phyloP scores from a whole-genome alignment of 1,139 yeast species.

The Kodamaea suecica region DNA sequence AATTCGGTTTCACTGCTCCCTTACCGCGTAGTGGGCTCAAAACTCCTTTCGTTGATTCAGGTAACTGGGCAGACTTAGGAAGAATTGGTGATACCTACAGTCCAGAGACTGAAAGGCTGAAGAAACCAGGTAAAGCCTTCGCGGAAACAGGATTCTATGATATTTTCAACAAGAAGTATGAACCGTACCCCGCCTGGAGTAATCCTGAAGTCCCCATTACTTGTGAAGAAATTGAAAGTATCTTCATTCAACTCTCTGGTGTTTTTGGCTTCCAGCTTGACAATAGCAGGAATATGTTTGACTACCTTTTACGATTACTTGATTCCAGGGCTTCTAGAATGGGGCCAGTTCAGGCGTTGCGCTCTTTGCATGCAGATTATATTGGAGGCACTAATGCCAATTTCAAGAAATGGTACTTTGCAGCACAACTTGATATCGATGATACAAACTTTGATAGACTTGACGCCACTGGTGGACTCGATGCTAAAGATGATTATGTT shows the following conservation, averaged over 20 bases:
- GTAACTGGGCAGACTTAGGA: slow-evolving; percentile 44
- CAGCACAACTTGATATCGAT: slow-evolving; percentile 85
- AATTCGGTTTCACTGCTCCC: slow-evolving; percentile 6
- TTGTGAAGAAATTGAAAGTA: slow-evolving; percentile 14
- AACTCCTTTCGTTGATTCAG: slow-evolving; percentile 44
- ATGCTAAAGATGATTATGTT: slow-evolving; percentile 30
- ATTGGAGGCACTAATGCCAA: slow-evolving; percentile 92
- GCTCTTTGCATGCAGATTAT: slow-evolving; percentile 66
- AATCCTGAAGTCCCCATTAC: slow-evolving; percentile 22
- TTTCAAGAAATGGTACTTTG: slow-evolving; percentile 94
- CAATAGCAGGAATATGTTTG: slow-evolving; percentile 62
- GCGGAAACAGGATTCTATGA: slow-evolving; percentile 43
- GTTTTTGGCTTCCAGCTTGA: slow-evolving; percentile 70
- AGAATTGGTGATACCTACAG: slow-evolving; percentile 27
- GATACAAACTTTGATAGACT: slow-evolving; percentile 66
- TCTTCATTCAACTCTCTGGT: slow-evolving; percentile 35
- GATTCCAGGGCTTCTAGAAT: slow-evolving; percentile 72
- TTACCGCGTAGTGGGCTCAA: slow-evolving; percentile 45
- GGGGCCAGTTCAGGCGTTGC: slow-evolving; percentile 51
- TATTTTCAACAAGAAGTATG: slow-evolving; percentile 36
- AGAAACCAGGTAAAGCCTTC: slow-evolving; percentile 27
- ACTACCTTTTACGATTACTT: slow-evolving; percentile 55
- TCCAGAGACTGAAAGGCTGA: slow-evolving; percentile 15
- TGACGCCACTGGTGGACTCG: slow-evolving; percentile 31
- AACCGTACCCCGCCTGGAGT: slow-evolving; percentile 63